Base-by-base conservation (phyloP, 192 early-diverging fungal genomes). In the Polychytrium aggregatum region DNA sequence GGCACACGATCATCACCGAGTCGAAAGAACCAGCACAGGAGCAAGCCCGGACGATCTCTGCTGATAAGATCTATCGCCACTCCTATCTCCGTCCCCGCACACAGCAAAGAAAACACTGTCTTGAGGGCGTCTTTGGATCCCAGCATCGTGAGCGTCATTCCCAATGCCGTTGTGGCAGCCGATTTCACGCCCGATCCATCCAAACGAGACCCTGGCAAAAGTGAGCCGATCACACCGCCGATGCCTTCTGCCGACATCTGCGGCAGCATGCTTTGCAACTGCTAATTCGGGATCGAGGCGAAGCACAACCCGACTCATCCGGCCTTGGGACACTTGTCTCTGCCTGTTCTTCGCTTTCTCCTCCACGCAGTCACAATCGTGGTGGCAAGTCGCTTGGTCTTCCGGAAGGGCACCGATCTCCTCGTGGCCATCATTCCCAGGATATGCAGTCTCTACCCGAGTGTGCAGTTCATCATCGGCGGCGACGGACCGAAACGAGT, bases 61-160 rank as follows among this genome's bases (percentile, higher is more conserved):
- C n/a, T n/a, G n/a, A n/a, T n/a, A n/a, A n/a, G n/a, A n/a, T n/a
- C n/a, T n/a, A n/a, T n/a, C n/a, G n/a, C n/a, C n/a, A n/a, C n/a
- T n/a, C n/a, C n/a, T n/a, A n/a, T n/a, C n/a, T n/a, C n/a, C n/a
- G n/a, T n/a, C n/a, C n/a, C n/a, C n/a, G n/a, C n/a, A n/a, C 1
- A 28, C 50, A 92, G 92, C 71, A 98, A 96, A 65, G 95, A 97
- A 64, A 98, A 98, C 65, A 98, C 95, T 1, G 95, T 98, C 9
- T 64, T 98, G 24, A 71, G 95, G 17, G 95, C 90, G 1, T 82
- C 86, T 5, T 72, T 98, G 18, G 83, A 88, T 33, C 95, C 95
- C 9, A 65, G 73, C 47, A 78, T 81, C 49, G 95, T 98, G 3
- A 90, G 86, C 3, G 92, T 94, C 20, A 92, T 98, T 39, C 95